Conservation (phyloP, 345 rosid species). For the Barbarea vulgaris region DNA sequence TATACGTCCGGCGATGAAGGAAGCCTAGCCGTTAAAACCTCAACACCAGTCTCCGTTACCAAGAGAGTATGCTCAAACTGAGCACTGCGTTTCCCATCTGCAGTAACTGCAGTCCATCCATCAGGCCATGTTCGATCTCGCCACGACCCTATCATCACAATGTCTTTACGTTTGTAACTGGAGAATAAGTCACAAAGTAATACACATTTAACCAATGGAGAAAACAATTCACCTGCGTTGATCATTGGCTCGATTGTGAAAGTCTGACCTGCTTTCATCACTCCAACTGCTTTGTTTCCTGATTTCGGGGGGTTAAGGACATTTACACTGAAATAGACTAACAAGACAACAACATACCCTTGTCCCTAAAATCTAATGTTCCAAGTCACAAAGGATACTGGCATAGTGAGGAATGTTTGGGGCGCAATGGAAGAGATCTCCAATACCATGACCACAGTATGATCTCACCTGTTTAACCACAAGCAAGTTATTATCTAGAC, state of each 20-base stretch:
- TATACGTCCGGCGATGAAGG: conserved; percentile 74
- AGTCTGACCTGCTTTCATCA: conserved; percentile 96
- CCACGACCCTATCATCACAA: conserved; percentile 65
- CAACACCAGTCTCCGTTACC: conserved; percentile 94
- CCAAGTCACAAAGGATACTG: conserved; percentile 60
- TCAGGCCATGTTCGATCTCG: conserved; percentile 97
- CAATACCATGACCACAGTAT: conserved; percentile 94
- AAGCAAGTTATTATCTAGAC: conserved; percentile 1
- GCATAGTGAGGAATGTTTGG: conserved; percentile 97
- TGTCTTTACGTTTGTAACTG: neutral
- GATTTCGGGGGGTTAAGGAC: conserved; percentile 46
- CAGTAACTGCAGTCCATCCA: conserved; percentile 96
- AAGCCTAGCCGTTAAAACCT: conserved; percentile 84
- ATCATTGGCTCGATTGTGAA: conserved; percentile 99
- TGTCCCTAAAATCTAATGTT: neutral
- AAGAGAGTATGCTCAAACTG: conserved; percentile 97
- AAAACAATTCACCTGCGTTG: conserved; percentile 64
- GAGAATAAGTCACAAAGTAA: neutral
- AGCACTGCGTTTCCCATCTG: conserved; percentile 95
- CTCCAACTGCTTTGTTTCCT: conserved; percentile 98
- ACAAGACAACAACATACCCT: neutral
- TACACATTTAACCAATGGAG: neutral
- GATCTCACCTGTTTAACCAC: conserved; percentile 73
- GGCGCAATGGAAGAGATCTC: conserved; percentile 97
- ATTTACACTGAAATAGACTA: conserved; percentile 21